phyloP scores from a whole-genome alignment of 2,329 filamentous ascomycete genomes.

The Trichoderma sp. region DNA sequence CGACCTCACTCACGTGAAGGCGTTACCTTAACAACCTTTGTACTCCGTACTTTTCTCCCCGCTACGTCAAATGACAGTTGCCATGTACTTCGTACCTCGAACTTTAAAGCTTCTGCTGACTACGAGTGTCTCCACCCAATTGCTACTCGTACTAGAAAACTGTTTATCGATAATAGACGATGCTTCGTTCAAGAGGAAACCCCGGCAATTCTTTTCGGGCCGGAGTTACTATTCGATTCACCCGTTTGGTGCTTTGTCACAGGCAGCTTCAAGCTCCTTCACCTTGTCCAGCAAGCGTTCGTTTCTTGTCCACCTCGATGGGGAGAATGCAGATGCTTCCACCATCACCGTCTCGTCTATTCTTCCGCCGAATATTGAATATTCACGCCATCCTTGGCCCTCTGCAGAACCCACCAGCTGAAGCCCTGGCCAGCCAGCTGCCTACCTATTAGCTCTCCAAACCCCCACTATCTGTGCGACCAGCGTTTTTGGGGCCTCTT shows the following conservation, averaged over 20 bases:
- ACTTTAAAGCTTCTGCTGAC: not conserved
- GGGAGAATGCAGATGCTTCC: conserved; percentile 1
- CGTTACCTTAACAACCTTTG: not conserved
- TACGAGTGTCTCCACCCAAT: not conserved
- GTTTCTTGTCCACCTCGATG: not conserved
- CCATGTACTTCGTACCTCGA: not conserved
- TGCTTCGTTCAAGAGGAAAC: not conserved
- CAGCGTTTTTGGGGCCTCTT: not conserved
- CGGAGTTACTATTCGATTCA: conserved; percentile 16
- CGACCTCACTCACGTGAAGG: not conserved
- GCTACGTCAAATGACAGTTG: not conserved
- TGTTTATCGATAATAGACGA: conserved; percentile 15
- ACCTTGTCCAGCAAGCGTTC: not conserved
- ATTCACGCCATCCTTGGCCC: not conserved
- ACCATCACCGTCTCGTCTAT: not conserved
- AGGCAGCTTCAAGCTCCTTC: not conserved
- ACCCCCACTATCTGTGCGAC: conserved; percentile 19
- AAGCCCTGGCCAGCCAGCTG: not conserved
- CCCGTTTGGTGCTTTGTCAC: conserved; percentile 7
- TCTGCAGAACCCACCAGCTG: not conserved
- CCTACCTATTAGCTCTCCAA: conserved; percentile 1
- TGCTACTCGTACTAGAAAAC: not conserved
- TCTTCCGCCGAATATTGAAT: not conserved
- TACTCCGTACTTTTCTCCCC: not conserved
- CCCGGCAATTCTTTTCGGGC: conserved; percentile 9